These are phyloP conservation scores for Capsella bursapastoris DNA, from an alignment of 345 rosid genomes.

Conservation along the genomic window DNA sequence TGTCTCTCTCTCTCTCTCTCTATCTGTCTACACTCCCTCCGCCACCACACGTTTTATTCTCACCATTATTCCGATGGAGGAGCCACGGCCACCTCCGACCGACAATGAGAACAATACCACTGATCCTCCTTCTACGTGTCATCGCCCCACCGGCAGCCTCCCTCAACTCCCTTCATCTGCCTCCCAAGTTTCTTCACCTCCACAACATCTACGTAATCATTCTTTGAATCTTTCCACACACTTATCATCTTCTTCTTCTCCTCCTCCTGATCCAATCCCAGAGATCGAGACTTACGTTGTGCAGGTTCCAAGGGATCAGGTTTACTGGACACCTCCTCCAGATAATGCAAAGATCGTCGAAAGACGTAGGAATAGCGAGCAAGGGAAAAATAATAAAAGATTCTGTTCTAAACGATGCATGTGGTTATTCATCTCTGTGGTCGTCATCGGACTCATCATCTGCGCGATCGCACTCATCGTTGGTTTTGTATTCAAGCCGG, in stretches of 20 bases:
- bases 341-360: conserved; percentile 44
- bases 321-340: conserved; percentile 63
- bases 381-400: background rate
- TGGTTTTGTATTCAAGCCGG: conserved; percentile 25
- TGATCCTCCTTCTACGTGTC: conserved; percentile 29
- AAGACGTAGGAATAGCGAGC: conserved; percentile 18
- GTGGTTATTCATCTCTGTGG: background rate
- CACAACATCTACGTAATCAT: conserved; percentile 30
- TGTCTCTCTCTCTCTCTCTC: background rate
- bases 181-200: conserved; percentile 35
- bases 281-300: conserved; percentile 55
- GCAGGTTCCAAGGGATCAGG: conserved; percentile 66
- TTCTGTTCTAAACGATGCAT: conserved; percentile 14
- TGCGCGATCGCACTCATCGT: conserved; percentile 19
- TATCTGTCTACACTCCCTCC: conserved; percentile 8
- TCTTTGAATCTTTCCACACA: conserved; percentile 18
- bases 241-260: conserved; percentile 24
- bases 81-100: conserved; percentile 25
- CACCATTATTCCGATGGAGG: conserved; percentile 31
- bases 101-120: conserved; percentile 10
- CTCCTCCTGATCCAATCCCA: conserved; percentile 26
- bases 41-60: conserved; percentile 8
- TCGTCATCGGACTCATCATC: conserved; percentile 24
- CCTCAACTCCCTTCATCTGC: conserved; percentile 32
- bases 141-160: conserved; percentile 33